Conservation (phyloP, 805 yeast genomes). For the Candida insectalens region DNA sequence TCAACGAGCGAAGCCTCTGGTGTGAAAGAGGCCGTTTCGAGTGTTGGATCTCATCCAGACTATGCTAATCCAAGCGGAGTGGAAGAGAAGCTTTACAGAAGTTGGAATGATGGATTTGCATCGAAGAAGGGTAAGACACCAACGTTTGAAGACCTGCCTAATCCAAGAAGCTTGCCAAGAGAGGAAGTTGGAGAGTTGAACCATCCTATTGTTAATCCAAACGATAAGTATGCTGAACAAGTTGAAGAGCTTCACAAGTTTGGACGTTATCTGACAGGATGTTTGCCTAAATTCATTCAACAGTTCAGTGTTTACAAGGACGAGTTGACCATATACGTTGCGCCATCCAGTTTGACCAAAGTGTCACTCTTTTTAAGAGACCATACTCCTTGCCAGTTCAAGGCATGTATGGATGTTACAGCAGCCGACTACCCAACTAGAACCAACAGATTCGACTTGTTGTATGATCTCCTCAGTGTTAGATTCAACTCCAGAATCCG, state of each 20-base stretch:
- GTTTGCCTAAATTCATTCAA: conserved; percentile 75
- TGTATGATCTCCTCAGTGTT: conserved; percentile 70
- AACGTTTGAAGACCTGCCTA: conserved; percentile 20
- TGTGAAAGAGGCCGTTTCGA: too few species aligned
- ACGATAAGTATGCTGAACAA: conserved; percentile 60
- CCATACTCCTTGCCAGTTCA: conserved; percentile 77
- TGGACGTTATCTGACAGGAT: conserved; percentile 68
- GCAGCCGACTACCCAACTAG: conserved; percentile 84
- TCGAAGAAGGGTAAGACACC: conserved; percentile 2
- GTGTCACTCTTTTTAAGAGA: conserved; percentile 59
- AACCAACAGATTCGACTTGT: conserved; percentile 78
- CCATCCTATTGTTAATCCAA: conserved; percentile 60
- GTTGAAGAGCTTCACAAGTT: conserved; percentile 69
- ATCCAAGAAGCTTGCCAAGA: conserved; percentile 25
- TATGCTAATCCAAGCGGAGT: too few species aligned
- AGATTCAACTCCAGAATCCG: conserved; percentile 82
- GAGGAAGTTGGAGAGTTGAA: conserved; percentile 23
- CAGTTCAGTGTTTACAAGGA: conserved; percentile 88
- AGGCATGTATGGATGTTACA: conserved; percentile 69
- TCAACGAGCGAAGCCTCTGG: too few species aligned
- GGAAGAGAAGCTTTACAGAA: background rate
- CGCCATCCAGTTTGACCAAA: conserved; percentile 71
- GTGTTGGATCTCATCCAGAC: too few species aligned
- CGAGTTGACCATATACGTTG: conserved; percentile 66
- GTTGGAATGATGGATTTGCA: background rate